Evolutionary conservation across 2,329 filamentous ascomycete genomes (phyloP), one percentile per base, ranked within the genome.

Genomic region (Colletotrichum limetticola): DNA sequence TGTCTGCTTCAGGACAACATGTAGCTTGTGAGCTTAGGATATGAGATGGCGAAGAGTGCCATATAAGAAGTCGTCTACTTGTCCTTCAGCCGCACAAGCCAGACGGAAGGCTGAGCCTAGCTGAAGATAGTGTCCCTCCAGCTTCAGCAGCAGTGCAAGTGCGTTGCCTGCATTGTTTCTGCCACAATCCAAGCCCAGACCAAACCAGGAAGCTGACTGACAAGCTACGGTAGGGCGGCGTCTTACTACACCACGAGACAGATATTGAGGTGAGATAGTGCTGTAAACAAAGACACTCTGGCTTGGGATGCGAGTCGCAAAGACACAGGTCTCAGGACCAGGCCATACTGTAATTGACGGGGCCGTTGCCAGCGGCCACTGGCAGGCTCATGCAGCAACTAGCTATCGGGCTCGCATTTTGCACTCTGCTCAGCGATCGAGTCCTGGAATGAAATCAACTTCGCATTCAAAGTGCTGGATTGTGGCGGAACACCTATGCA

Each of bases 201-300:
- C 55, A 37, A 61, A 22, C 35, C 49, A 16, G 46, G 37, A 7
- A 26, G 35, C 26, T 6, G 52, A 52, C 59, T 37, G 60, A 42
- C 35, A 66, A 37, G 71, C 66, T 61, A 70, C 35, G 56, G 66
- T 61, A 70, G 49, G 56, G 66, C 9, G 22, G 55, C 7, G 32
- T 9, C 22, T 35, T 52, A 37, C 46, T 30, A 60, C 55, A 19
- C 24, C 16, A 28, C 14, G 30, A 56, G 11, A 61, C 52, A 71
- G 28, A 49, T 19, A n/a, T n/a, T 19, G 56, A 57, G 61, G 42
- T 24, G 56, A 9, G 9, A 60, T 28, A 19, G 46, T 32, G 56
- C 49, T 35, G 7, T 8, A 4, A 16, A 61, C 28, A 24, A 35
- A 60, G 35, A 56, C 32, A 65, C 35, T 53, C 22, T 28, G 37